Evolutionary conservation across 2,329 filamentous ascomycete species (phyloP), one percentile per base, ranked within the genome.

Genomic region (Triangularia verruculosa): DNA sequence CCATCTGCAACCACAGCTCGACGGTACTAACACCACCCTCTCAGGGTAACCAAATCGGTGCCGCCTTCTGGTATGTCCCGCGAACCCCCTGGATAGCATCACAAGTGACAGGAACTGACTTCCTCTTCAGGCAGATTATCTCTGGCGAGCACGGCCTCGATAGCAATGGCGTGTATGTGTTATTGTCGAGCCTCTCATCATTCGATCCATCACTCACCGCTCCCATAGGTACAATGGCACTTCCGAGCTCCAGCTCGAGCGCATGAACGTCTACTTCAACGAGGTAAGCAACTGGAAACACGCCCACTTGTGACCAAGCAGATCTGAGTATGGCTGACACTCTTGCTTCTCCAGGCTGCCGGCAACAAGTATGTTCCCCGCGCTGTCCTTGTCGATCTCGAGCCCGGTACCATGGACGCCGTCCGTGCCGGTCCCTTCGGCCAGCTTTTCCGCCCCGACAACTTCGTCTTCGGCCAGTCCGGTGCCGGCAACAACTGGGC

Each of bases 401-500:
- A 99, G 87, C 95, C 95, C 73, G 95, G 95, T 83, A 98, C 95
- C 82, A 99, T 98, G 94, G 95, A 99, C 75, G 95, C 95, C 73
- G 94, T 99, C 84, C 94, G 94, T 79, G 92, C 94, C 74, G 94
- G 95, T 80, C 95, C 95, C 72, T 98, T 98, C 79, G 95, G 95
- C 74, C 91, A 97, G 85, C 93, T 99, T 73, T 98, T 99, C 93
- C 93, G 95, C 71, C 95, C 95, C 78, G 95, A 99, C 86, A 99
- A 98, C 90, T 98, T 98, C 83, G 93, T 98, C 78, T 98, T 98
- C 81, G 95, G 95, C 75, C 95, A 98, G 86, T 98, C 95, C 75
- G 94, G 95, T 87, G 95, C 95, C 80, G 95, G 95, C 83, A 99
- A 99, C 92, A 98, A 98, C 89, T 99, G 95, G 95, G 95, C 95